Evolutionary conservation across 2,329 filamentous ascomycete species (phyloP).

Genomic region (Davidsoniella virescens): DNA sequence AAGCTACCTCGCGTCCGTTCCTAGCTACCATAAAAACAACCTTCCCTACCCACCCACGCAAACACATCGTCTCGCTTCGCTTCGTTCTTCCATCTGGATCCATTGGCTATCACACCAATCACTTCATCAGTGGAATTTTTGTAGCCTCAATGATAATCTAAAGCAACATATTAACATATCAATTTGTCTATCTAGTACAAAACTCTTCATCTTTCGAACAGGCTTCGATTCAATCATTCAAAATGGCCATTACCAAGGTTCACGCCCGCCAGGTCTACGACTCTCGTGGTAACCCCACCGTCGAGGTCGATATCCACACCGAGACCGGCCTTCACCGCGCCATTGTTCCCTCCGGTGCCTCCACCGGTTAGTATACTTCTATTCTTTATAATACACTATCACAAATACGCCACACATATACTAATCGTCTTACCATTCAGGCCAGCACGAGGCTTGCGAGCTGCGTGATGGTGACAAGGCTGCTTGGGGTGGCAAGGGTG

Average conservation of each 20-base stretch:
- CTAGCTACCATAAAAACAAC: not conserved
- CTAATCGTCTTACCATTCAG: constrained; percentile 28
- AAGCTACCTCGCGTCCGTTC: too few relatives aligned
- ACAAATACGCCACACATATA: constrained; percentile 13
- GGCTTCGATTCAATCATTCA: constrained; percentile 22
- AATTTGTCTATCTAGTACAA: constrained; percentile 6
- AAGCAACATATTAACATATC: constrained; percentile 13
- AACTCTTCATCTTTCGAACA: constrained; percentile 9
- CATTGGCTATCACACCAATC: not conserved
- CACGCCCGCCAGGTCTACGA: constrained; percentile 95
- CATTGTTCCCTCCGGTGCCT: constrained; percentile 86
- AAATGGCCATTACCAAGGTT: constrained; percentile 81
- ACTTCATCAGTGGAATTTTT: not conserved
- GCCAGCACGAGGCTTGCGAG: constrained; percentile 81
- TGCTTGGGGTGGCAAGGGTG: constrained; percentile 79
- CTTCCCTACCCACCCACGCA: not conserved
- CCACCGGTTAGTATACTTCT: constrained; percentile 52
- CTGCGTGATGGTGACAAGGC: constrained; percentile 79
- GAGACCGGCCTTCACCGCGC: constrained; percentile 86
- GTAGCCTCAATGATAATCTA: too few relatives aligned
- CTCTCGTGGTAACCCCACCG: constrained; percentile 94
- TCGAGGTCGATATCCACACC: constrained; percentile 87
- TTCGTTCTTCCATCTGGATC: not conserved
- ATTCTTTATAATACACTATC: constrained; percentile 10
- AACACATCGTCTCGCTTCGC: not conserved